Conservation (phyloP, 2,329 filamentous ascomycete genomes). For the Fusarium anguioides region DNA sequence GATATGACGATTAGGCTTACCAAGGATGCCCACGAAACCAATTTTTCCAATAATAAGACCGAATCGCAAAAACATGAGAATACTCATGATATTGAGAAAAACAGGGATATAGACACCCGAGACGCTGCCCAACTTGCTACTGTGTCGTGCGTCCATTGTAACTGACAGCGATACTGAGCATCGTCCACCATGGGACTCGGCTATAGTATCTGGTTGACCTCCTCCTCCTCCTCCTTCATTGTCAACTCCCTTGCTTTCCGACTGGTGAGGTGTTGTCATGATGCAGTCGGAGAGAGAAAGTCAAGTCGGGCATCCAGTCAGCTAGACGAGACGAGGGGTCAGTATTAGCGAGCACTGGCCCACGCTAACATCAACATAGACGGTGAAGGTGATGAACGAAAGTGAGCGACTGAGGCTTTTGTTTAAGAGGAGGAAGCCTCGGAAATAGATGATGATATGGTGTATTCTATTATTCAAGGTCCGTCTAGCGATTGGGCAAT, state of each 20-base stretch:
- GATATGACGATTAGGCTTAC: constrained; percentile 56
- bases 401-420: constrained; percentile 14
- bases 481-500: constrained; percentile 18
- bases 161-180: constrained; percentile 24
- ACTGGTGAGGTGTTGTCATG: constrained; percentile 38
- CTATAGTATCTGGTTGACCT: constrained; percentile 3
- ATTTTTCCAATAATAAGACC: constrained; percentile 85
- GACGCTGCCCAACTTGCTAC: constrained; percentile 77
- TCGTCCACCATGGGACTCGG: constrained; percentile 20
- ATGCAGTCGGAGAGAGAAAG: constrained; percentile 15
- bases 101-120: constrained; percentile 88
- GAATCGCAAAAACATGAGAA: constrained; percentile 92
- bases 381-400: constrained; percentile 13
- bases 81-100: constrained; percentile 88
- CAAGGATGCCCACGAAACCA: constrained; percentile 82
- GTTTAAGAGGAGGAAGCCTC: not conserved
- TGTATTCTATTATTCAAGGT: constrained; percentile 5
- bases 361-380: constrained; percentile 13
- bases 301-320: constrained; percentile 12
- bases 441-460: constrained; percentile 27
- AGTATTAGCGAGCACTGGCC: constrained; percentile 20
- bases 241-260: constrained; percentile 26
- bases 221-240: constrained; percentile 17
- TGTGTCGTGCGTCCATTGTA: constrained; percentile 53
- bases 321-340: constrained; percentile 36